phyloP scores from a whole-genome alignment of 148 eudicot species.

The Camellia sinensis region DNA sequence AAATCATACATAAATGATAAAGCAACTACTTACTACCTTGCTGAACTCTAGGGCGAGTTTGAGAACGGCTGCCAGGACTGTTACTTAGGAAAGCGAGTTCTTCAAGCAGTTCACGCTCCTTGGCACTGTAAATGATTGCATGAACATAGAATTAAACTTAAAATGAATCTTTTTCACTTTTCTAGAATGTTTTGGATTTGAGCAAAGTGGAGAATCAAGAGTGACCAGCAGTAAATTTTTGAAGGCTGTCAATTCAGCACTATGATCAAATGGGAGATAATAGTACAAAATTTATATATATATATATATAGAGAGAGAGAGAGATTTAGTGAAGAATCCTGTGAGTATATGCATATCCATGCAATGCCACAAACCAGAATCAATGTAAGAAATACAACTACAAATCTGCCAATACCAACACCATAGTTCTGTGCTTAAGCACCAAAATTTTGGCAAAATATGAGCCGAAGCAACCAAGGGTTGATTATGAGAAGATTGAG shows the following conservation, averaged over 20 bases:
- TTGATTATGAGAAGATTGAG: too few relatives aligned
- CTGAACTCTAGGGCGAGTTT: conserved; percentile 58
- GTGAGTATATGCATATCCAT: too few relatives aligned
- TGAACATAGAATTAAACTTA: not conserved
- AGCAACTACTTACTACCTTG: conserved; percentile 48
- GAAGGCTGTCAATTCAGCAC: not conserved
- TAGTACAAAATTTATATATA: not conserved
- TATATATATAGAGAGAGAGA: not conserved
- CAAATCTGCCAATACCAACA: too few relatives aligned
- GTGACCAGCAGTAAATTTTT: not conserved
- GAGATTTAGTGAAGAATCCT: not conserved
- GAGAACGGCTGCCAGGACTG: conserved; percentile 50
- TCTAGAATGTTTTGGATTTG: not conserved
- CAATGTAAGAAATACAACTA: too few relatives aligned
- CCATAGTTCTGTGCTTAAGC: too few relatives aligned
- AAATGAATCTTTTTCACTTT: not conserved
- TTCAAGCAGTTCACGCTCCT: conserved; percentile 84
- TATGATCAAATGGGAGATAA: not conserved
- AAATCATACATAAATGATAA: conserved; percentile 1
- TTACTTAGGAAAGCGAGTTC: conserved; percentile 69
- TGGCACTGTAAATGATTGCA: conserved; percentile 42
- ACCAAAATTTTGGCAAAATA: too few relatives aligned
- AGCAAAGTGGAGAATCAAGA: not conserved
- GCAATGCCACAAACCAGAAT: too few relatives aligned
- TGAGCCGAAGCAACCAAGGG: too few relatives aligned